Percentiles rank a stretch among this genome's conserved stretches.
Conservation (phyloP, 257 asterid species). For the Jacaranda mimosifolia region DNA sequence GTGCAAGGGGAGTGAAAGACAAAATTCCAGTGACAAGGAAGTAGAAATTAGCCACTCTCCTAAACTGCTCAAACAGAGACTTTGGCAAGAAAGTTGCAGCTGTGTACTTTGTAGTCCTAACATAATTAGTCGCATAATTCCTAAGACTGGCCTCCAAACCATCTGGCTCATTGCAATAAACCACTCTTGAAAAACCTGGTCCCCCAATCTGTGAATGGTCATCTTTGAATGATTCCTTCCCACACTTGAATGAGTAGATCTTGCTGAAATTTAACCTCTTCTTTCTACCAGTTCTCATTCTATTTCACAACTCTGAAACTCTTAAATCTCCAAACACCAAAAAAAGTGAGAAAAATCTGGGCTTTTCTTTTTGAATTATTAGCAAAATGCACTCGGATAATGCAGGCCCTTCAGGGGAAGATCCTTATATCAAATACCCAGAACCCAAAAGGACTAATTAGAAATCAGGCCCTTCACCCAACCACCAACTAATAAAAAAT, state of each 20-base stretch:
- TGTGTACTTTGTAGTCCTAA: conserved; percentile 74
- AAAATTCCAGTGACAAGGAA: conserved; percentile 67
- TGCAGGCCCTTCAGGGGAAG: conserved; percentile 37
- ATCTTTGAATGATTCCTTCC: conserved; percentile 44
- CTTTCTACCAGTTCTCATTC: conserved; percentile 45
- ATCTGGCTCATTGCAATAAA: conserved; percentile 63
- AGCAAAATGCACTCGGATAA: conserved; percentile 32
- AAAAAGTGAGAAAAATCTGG: neutral
- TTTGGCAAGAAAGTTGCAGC: conserved; percentile 71
- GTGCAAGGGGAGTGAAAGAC: conserved; percentile 69
- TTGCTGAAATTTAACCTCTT: conserved; percentile 58
- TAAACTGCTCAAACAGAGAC: conserved; percentile 80
- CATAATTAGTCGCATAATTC: conserved; percentile 60
- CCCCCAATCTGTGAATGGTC: conserved; percentile 69
- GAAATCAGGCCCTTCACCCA: conserved; percentile 15
- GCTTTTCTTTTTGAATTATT: conserved; percentile 26
- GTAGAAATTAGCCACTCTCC: conserved; percentile 80
- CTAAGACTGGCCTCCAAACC: conserved; percentile 45
- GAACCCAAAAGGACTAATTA: conserved; percentile 25
- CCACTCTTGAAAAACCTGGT: conserved; percentile 74
- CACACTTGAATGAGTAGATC: conserved; percentile 53
- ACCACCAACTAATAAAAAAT: conserved; percentile 36
- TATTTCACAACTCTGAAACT: conserved; percentile 22
- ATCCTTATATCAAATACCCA: conserved; percentile 38
- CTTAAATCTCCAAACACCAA: neutral